Conservation (phyloP, 306 rosid genomes). For the Medicago ruthenica region DNA sequence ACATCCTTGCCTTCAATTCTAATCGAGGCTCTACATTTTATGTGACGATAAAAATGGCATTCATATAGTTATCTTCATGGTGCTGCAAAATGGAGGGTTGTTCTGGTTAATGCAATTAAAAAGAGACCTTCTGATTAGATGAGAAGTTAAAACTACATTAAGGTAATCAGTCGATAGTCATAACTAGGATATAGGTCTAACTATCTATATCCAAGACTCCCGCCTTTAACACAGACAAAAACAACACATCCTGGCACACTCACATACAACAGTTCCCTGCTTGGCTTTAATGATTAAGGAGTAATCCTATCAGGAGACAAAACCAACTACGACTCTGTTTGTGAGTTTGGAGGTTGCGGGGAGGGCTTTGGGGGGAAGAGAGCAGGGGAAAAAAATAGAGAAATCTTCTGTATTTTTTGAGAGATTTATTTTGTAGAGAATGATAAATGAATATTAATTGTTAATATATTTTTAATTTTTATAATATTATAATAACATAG, state of each 20-base stretch:
- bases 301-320: neutral
- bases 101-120: constrained; percentile 5
- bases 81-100: neutral
- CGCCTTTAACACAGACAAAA: constrained; percentile 15
- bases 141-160: neutral
- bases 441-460: too few relatives aligned
- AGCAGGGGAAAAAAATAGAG: too few relatives aligned
- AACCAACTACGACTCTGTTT: neutral
- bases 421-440: too few relatives aligned
- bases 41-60: constrained; percentile 2
- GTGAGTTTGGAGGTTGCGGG: too few relatives aligned
- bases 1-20: neutral
- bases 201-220: neutral
- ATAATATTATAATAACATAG: too few relatives aligned
- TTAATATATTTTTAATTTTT: too few relatives aligned
- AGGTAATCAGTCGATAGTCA: neutral
- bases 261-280: neutral
- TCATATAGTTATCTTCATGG: constrained; percentile 1
- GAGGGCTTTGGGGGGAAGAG: too few relatives aligned
- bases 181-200: neutral
- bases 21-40: neutral
- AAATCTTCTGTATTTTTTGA: too few relatives aligned
- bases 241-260: neutral
- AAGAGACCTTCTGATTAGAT: neutral
- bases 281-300: constrained; percentile 13